phyloP scores from a whole-genome alignment of 768 basidiomycete genomes.

The Ramaria rubella region DNA sequence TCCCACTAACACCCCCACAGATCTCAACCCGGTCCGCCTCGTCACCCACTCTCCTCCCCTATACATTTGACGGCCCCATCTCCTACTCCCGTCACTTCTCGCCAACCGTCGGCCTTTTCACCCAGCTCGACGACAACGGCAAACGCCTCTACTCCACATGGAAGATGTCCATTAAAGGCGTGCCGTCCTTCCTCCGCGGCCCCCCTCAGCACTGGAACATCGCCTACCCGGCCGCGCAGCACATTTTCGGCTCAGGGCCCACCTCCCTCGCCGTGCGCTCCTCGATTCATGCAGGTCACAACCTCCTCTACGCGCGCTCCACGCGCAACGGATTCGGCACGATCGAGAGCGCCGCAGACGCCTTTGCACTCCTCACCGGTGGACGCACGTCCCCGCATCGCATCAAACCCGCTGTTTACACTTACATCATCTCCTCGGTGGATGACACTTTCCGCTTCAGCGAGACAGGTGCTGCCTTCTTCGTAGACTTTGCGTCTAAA shows the following conservation, averaged over 20 bases:
- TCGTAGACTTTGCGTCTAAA: constrained; percentile 81
- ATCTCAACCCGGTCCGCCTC: constrained; percentile 33
- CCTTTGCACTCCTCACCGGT: constrained; percentile 47
- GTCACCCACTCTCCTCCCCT: constrained; percentile 33
- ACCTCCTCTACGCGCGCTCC: constrained; percentile 65
- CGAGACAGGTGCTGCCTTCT: constrained; percentile 82
- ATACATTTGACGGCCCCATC: constrained; percentile 68
- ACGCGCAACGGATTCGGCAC: constrained; percentile 57
- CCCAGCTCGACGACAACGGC: constrained; percentile 44
- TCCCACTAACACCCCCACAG: constrained; percentile 26
- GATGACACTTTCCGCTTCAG: constrained; percentile 78
- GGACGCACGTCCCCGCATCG: constrained; percentile 35
- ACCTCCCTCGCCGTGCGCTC: constrained; percentile 57
- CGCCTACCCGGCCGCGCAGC: constrained; percentile 61
- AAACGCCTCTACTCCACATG: constrained; percentile 70
- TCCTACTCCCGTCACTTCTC: constrained; percentile 67
- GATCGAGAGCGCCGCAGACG: constrained; percentile 42
- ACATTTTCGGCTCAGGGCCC: constrained; percentile 57
- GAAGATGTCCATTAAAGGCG: constrained; percentile 60
- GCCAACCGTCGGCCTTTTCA: constrained; percentile 59
- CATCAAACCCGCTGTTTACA: constrained; percentile 78
- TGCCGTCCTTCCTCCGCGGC: constrained; percentile 55
- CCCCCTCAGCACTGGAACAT: constrained; percentile 59
- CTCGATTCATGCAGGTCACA: constrained; percentile 65
- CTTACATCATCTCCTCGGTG: constrained; percentile 71